Conservation (phyloP, 1,284 basidiomycete species). For the Taiwanofungus camphoratus region DNA sequence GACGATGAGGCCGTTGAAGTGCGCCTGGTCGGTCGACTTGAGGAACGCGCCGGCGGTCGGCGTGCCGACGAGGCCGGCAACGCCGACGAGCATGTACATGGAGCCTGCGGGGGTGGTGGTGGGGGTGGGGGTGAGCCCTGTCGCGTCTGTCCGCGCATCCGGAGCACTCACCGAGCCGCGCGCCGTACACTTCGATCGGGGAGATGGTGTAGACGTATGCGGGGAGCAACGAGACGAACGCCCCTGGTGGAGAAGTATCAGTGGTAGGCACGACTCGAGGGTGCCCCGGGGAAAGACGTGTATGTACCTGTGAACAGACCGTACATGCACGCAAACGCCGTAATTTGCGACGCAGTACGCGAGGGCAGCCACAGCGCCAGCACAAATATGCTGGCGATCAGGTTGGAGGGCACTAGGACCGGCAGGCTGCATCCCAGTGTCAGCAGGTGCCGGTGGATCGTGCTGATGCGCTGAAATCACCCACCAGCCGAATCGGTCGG, state of each 20-base stretch:
- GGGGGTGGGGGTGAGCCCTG: slow-evolving; percentile 42
- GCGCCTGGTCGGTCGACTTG: slow-evolving; percentile 16
- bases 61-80: slow-evolving; percentile 41
- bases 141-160: slow-evolving; percentile 13
- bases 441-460: slow-evolving; percentile 14
- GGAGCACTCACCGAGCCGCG: slow-evolving; percentile 31
- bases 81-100: slow-evolving; percentile 42
- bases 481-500: slow-evolving; percentile 38
- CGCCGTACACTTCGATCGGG: slow-evolving; percentile 24
- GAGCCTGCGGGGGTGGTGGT: slow-evolving; percentile 29
- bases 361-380: slow-evolving; percentile 45
- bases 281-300: slow-evolving; percentile 35
- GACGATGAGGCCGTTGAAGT: slow-evolving; percentile 28
- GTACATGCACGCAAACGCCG: neutral
- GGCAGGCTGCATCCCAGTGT: slow-evolving; percentile 33
- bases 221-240: slow-evolving; percentile 8
- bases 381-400: slow-evolving; percentile 35
- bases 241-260: slow-evolving; percentile 36
- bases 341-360: slow-evolving; percentile 35
- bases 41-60: slow-evolving; percentile 35
- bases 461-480: slow-evolving; percentile 13
- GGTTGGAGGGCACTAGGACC: slow-evolving; percentile 27
- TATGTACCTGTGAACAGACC: slow-evolving; percentile 20
- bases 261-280: slow-evolving; percentile 34
- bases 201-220: slow-evolving; percentile 8